Evolutionary conservation across 768 basidiomycete species (phyloP), one percentile per base, ranked within the genome.

Genomic region (Daedalea quercina): DNA sequence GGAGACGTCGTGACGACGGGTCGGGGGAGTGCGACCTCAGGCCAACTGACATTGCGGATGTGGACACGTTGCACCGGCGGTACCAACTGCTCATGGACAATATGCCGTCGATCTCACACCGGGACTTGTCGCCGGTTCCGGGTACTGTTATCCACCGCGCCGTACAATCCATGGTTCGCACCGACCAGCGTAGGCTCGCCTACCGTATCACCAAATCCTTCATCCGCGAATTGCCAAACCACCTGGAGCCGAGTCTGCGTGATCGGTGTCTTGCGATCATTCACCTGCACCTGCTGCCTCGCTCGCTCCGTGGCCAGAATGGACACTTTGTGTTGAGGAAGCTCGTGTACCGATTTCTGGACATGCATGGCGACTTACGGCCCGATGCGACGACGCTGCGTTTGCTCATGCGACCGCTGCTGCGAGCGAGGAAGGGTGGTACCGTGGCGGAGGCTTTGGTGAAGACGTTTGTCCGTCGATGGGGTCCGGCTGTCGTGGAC

Each of bases 371-470:
- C 15, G 66, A 67, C 42, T 63, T 90, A 22, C 70, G 63, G 24
- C 87, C 88, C 17, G 80, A 76, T 40, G 69, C 84, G 22, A 73
- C 71, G 19, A 87, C 86, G 3, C 62, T 89, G 19, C 78, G 75
- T 60, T 68, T 84, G 42, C 67, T 88, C 40, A 73, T 90, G 25
- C 69, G 74, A 25, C 70, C 77, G 43, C 70, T 90, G 48, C 68
- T 68, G 41, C 60, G 65, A 45, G 75, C 73, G 31, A 74, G 71
- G 52, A 72, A 67, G n/a, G 76, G 82, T 57, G 86, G 80, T 23
- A 78, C 76, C 13, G 64, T 78, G 19, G 85, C 82, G 13, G 66
- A 70, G 58, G 69, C 69, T 33, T 64, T 77, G 26, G 60, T 81
- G 23, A 57, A 58, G 41, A 59, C 64, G 42, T 87, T 83, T 63